phyloP scores from a whole-genome alignment of 148 eudicot genomes.

The Vaccinium myrtillus region DNA sequence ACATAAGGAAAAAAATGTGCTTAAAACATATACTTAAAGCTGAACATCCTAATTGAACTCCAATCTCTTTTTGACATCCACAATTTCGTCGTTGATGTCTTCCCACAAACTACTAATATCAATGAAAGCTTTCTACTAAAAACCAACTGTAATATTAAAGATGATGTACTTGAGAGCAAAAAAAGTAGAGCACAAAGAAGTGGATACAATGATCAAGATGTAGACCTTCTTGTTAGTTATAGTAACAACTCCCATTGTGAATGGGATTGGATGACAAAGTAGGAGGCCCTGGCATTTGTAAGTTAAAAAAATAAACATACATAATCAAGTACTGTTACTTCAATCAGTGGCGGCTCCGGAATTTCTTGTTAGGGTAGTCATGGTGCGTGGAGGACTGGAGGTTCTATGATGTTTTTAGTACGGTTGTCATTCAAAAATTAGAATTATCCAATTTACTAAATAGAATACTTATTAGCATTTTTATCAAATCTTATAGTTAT shows the following conservation, averaged over 20 bases:
- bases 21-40: not conserved
- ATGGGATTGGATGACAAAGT: not conserved
- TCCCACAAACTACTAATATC: not conserved
- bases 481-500: not conserved
- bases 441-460: not conserved
- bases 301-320: not conserved
- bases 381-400: not conserved
- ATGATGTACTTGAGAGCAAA: not conserved
- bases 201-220: not conserved
- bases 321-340: not conserved
- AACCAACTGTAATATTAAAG: too few species aligned
- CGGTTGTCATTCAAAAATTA: not conserved
- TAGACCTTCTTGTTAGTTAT: not conserved
- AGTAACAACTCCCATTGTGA: not conserved
- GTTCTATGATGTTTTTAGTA: not conserved
- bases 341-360: not conserved
- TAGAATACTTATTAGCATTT: not conserved
- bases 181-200: not conserved
- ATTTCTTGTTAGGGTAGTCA: not conserved
- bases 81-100: not conserved
- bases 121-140: not conserved
- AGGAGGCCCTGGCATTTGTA: not conserved
- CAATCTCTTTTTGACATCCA: not conserved
- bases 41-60: too few species aligned
- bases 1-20: not conserved